phyloP scores from a whole-genome alignment of 2,329 filamentous ascomycete genomes.

The Cladophialophora psammophila region DNA sequence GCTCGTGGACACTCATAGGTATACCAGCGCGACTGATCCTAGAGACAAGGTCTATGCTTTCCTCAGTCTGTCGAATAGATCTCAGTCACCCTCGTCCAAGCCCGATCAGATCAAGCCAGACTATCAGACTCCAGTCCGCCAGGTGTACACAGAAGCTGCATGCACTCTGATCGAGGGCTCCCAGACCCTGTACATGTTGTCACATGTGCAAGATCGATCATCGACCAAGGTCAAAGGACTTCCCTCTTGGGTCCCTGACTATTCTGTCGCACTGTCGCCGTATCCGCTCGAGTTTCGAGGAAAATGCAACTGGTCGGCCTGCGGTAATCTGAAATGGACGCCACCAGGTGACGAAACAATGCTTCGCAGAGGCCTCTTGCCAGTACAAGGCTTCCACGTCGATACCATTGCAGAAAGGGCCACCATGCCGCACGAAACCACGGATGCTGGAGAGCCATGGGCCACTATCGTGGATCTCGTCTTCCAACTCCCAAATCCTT shows the following conservation, averaged over 20 bases:
- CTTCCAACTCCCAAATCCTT: conserved; percentile 14
- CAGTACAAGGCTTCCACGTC: conserved; percentile 20
- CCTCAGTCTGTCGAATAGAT: conserved; percentile 11
- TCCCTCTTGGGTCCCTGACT: conserved; percentile 22
- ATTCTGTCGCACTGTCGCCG: conserved; percentile 14
- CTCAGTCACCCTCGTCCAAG: not conserved
- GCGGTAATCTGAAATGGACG: conserved; percentile 15
- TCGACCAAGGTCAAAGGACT: conserved; percentile 18
- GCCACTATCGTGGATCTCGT: conserved; percentile 23
- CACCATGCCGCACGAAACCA: conserved; percentile 20
- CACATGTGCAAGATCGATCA: conserved; percentile 19
- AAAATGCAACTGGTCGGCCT: conserved; percentile 22
- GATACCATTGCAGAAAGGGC: conserved; percentile 18
- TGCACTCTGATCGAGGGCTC: conserved; percentile 9
- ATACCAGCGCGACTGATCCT: conserved; percentile 21
- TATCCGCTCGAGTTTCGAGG: conserved; percentile 24
- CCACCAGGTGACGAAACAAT: conserved; percentile 4
- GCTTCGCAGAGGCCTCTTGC: conserved; percentile 9
- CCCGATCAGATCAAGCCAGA: conserved; percentile 15
- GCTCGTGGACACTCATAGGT: conserved; percentile 18
- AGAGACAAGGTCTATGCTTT: conserved; percentile 23
- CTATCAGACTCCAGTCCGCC: conserved; percentile 14
- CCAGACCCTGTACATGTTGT: conserved; percentile 14
- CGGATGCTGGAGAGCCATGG: conserved; percentile 22
- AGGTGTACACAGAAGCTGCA: conserved; percentile 21